phyloP scores from a whole-genome alignment of 176 grass and related monocot genomes.

The Tillandsia leiboldiana region DNA sequence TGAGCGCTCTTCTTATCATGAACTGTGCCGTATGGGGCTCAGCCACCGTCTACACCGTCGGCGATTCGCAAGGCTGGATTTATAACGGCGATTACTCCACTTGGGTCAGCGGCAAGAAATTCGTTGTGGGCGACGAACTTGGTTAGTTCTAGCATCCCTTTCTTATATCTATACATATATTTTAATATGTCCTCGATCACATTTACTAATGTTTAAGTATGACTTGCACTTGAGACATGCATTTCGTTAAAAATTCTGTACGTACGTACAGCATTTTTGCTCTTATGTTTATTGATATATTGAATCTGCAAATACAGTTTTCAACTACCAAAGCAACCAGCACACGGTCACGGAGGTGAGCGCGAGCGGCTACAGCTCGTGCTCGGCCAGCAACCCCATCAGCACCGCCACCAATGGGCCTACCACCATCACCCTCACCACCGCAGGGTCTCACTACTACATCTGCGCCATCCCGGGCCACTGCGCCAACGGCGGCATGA shows the following conservation, averaged over 20 bases:
- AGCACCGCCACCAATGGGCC: conserved; percentile 15
- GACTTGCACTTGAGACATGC: not conserved
- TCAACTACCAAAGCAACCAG: conserved; percentile 20
- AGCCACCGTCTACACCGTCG: conserved; percentile 34
- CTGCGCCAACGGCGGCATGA: conserved; percentile 19
- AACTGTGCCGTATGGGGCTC: conserved; percentile 31
- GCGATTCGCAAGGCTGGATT: conserved; percentile 37
- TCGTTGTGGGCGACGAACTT: conserved; percentile 35
- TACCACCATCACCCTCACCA: conserved; percentile 32
- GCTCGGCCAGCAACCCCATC: conserved; percentile 33
- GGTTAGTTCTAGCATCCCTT: conserved; percentile 14
- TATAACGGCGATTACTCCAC: conserved; percentile 8
- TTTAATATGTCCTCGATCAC: too few species aligned
- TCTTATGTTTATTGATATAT: too few species aligned
- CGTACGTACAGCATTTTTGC: too few species aligned
- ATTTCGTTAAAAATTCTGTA: too few species aligned
- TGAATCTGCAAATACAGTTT: conserved; percentile 31
- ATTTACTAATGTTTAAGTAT: not conserved
- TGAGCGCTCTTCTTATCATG: conserved; percentile 30
- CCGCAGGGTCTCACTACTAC: conserved; percentile 42
- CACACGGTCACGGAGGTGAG: conserved; percentile 50
- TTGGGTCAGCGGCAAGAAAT: conserved; percentile 39
- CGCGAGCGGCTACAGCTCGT: conserved; percentile 40
- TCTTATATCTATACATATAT: too few species aligned
- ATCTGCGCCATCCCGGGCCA: conserved; percentile 49